Percentiles rank a stretch among this genome's conserved stretches.
Conservation (phyloP, 2,329 filamentous ascomycete genomes). For the Phoma herbarum region DNA sequence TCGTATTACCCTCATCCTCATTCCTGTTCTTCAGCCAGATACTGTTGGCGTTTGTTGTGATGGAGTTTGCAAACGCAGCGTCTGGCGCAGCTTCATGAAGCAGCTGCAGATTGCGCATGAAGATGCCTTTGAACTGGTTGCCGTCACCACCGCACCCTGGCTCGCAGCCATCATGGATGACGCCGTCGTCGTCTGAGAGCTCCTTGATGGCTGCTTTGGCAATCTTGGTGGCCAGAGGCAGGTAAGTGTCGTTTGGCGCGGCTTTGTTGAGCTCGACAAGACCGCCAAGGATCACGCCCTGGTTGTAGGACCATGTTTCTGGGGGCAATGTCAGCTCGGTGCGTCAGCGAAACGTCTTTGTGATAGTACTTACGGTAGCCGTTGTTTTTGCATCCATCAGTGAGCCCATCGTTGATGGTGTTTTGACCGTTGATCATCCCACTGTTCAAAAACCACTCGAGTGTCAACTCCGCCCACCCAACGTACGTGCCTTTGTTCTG, state of each 20-base stretch:
- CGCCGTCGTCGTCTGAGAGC: conserved; percentile 49
- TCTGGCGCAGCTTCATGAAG: conserved; percentile 63
- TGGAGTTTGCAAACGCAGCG: conserved; percentile 61
- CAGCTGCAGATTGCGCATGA: conserved; percentile 69
- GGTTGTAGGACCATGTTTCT: conserved; percentile 64
- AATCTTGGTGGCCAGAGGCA: conserved; percentile 49
- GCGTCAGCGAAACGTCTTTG: not conserved
- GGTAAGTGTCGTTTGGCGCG: conserved; percentile 45
- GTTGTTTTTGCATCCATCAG: conserved; percentile 62
- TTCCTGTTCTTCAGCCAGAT: conserved; percentile 70
- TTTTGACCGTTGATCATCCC: conserved; percentile 59
- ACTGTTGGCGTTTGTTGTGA: conserved; percentile 69
- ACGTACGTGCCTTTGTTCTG: conserved; percentile 53
- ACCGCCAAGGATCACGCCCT: conserved; percentile 68
- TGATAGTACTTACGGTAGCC: conserved; percentile 41
- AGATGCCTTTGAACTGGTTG: conserved; percentile 77
- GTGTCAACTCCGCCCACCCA: conserved; percentile 58
- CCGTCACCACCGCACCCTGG: conserved; percentile 54
- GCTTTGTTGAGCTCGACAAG: conserved; percentile 63
- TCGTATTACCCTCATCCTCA: conserved; percentile 55
- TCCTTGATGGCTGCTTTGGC: conserved; percentile 51
- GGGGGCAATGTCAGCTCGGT: not conserved
- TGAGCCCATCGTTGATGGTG: conserved; percentile 64
- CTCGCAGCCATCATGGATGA: conserved; percentile 55
- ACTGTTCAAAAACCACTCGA: conserved; percentile 61